Evolutionary conservation across 2,329 filamentous ascomycete species (phyloP).

Genomic region (Beauveria medogensis): DNA sequence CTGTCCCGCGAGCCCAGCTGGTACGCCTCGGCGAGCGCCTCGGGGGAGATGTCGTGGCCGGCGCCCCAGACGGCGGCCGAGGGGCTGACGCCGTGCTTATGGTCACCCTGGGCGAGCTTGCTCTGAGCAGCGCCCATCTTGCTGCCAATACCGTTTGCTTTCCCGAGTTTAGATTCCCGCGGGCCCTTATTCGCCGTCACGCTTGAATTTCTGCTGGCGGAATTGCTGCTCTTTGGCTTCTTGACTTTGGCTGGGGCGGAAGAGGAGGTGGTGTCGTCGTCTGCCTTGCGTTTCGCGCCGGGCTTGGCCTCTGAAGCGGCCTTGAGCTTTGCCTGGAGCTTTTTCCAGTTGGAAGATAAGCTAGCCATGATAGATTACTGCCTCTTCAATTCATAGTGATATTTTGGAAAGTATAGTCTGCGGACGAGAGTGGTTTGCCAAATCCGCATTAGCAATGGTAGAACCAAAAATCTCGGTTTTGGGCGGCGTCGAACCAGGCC

Average conservation of each 20-base stretch:
- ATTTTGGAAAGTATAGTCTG: not conserved
- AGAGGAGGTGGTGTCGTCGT: constrained; percentile 15
- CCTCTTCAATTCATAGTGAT: not conserved
- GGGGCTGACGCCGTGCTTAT: constrained; percentile 36
- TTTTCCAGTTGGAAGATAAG: constrained; percentile 70
- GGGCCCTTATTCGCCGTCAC: not conserved
- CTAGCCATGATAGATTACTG: constrained; percentile 26
- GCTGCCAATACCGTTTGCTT: constrained; percentile 7
- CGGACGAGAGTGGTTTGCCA: not conserved
- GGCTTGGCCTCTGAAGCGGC: constrained; percentile 31
- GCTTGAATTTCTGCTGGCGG: not conserved
- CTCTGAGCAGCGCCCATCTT: constrained; percentile 52
- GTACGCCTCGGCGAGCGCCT: constrained; percentile 55
- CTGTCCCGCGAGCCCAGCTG: constrained; percentile 42
- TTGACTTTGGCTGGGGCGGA: constrained; percentile 19
- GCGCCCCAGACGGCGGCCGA: constrained; percentile 53
- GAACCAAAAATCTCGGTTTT: not conserved
- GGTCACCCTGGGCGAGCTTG: constrained; percentile 32
- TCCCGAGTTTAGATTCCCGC: constrained; percentile 9
- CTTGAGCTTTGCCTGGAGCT: constrained; percentile 57
- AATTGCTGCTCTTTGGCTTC: constrained; percentile 20
- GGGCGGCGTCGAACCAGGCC: not conserved
- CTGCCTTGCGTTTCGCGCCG: constrained; percentile 36
- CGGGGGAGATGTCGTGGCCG: constrained; percentile 52
- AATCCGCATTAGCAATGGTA: not conserved